Evolutionary conservation across 257 asterid species (phyloP).

Genomic region (Solanum verrucosum): DNA sequence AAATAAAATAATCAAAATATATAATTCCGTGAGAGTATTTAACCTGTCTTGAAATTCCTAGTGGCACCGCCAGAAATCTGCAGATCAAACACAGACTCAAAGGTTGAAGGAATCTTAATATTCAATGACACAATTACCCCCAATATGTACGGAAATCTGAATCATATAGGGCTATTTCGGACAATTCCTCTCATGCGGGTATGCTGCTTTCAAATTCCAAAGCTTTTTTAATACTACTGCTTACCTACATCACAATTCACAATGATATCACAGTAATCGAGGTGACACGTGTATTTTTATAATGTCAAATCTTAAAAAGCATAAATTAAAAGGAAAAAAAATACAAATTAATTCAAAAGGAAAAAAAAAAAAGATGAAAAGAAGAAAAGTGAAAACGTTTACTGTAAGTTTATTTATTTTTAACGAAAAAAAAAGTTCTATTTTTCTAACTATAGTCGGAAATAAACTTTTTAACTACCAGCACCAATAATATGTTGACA

Average conservation of each 20-base stretch:
- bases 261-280: not conserved
- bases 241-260: not conserved
- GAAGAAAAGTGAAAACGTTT: not conserved
- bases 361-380: not conserved
- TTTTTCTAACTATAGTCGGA: not conserved
- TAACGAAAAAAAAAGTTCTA: not conserved
- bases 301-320: not conserved
- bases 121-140: not conserved
- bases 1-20: no score
- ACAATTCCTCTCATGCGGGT: not conserved
- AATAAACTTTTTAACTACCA: not conserved
- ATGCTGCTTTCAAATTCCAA: not conserved
- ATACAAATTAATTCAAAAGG: no score
- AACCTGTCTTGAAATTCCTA: not conserved
- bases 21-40: not conserved
- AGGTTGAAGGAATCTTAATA: slow-evolving; percentile 3
- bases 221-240: not conserved
- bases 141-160: not conserved
- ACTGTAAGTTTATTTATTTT: not conserved
- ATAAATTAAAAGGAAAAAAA: not conserved
- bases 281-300: not conserved
- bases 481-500: not conserved
- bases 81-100: not conserved
- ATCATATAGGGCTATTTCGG: not conserved
- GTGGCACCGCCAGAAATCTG: not conserved